Evolutionary conservation across 805 yeast species (phyloP), one percentile per base, ranked within the genome.

Genomic region (Priceomyces carsonii): DNA sequence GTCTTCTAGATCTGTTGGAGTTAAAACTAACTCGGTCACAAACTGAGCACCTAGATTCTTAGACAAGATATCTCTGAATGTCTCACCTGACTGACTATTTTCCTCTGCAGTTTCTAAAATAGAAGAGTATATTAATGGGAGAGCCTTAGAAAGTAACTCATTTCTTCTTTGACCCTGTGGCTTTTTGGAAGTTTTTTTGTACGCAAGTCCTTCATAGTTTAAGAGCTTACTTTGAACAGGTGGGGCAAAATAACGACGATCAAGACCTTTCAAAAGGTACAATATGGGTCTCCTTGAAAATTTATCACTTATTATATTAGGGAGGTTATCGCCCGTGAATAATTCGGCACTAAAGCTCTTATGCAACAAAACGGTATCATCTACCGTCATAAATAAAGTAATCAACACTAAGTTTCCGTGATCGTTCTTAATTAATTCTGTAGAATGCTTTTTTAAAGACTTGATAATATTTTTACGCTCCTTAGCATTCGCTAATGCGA

Each of bases 261-360:
- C 85, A 41, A 83, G 69, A 3, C 95, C 96, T 37, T 79, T 73
- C 42, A 90, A 68, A 38, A 91, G 66, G 59, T 87, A 90, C 38
- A 91, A 64, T 54, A 89, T 79, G 27, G 97, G 96, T 61, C 96
- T 79, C 67, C 99, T 77, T 21, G 90, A 88, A 51, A 73, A 85
- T 58, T 89, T 88, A 46, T 84, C 82, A 34, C 69, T 65, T 18
- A 85, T 66, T 16, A 87, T 63, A 22, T 75, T 78, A 18, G 72
- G 69, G 51, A 84, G 64, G 10, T 57, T 51, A 20, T 72, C 77
- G 18, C 75, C 67, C 14, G 69, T 57, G 42, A 63, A 57, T 39
- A 75, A 68, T 44, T 82, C 91, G 28, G 71, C 65, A 19, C 70
- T 61, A 54, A 91, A 85, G 0, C 95, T 74, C 60, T 87, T 89